A percentile compares a stretch with the other conserved stretches of the same genome.
These are phyloP conservation scores for Malassezia restricta DNA, from an alignment of 1,284 basidiomycete species.

Conservation along the genomic window DNA sequence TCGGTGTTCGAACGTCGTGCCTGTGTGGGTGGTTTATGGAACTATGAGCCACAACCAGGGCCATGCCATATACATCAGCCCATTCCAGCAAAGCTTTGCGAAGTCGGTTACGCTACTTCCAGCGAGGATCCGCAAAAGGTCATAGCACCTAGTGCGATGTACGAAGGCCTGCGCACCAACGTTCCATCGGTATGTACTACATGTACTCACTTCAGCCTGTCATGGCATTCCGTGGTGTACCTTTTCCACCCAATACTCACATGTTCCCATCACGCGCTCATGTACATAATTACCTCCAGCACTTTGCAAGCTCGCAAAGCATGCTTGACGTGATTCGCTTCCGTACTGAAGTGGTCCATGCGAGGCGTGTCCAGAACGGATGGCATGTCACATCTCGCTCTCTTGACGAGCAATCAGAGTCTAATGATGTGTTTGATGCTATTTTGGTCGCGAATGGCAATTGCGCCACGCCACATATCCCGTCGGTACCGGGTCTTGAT, in stretches of 20 bases:
- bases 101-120: conserved; percentile 10
- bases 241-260: conserved; percentile 19
- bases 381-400: conserved; percentile 15
- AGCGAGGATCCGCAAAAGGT: not conserved
- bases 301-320: conserved; percentile 30
- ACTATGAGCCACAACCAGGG: conserved; percentile 24
- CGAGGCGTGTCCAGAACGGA: conserved; percentile 13
- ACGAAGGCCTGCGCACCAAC: conserved; percentile 42
- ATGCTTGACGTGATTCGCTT: conserved; percentile 39
- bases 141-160: conserved; percentile 30
- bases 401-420: not conserved
- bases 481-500: conserved; percentile 47
- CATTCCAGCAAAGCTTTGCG: conserved; percentile 6
- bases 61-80: conserved; percentile 38
- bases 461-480: conserved; percentile 50
- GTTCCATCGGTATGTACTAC: conserved; percentile 21
- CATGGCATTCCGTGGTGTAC: conserved; percentile 43
- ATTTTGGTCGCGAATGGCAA: conserved; percentile 49
- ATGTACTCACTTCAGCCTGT: conserved; percentile 18
- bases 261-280: conserved; percentile 21
- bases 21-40: conserved; percentile 25
- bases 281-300: conserved; percentile 47
- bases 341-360: conserved; percentile 42
- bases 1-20: conserved; percentile 27
- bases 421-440: conserved; percentile 19